These are phyloP conservation scores for Tylopilus plumbeoviolaceoides DNA, from an alignment of 768 basidiomycete species.

Conservation along the genomic window DNA sequence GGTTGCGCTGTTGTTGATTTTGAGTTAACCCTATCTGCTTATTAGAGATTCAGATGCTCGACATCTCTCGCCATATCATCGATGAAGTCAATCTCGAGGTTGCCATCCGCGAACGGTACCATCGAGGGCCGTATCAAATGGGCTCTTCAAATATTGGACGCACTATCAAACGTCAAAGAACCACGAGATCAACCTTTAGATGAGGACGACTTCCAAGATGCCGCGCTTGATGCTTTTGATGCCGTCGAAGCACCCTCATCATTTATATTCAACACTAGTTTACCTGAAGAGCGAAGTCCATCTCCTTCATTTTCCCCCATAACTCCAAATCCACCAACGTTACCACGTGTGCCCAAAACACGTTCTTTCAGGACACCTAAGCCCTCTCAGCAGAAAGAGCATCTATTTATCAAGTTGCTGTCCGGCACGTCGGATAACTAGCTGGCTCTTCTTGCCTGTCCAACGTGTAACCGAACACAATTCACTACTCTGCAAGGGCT, in stretches of 20 bases:
- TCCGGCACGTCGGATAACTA: slow-evolving; percentile 28
- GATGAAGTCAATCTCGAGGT: slow-evolving; percentile 46
- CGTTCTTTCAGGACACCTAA: slow-evolving; percentile 28
- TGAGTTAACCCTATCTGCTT: background rate
- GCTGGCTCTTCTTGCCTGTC: slow-evolving; percentile 36
- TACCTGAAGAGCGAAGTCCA: slow-evolving; percentile 21
- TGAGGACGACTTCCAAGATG: slow-evolving; percentile 35
- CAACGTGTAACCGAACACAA: slow-evolving; percentile 42
- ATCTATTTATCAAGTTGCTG: slow-evolving; percentile 38
- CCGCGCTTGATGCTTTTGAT: slow-evolving; percentile 41
- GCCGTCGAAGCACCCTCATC: slow-evolving; percentile 37
- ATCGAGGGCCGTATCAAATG: slow-evolving; percentile 44
- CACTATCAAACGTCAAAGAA: slow-evolving; percentile 22
- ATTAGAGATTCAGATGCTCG: slow-evolving; percentile 13
- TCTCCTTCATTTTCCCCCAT: slow-evolving; percentile 21
- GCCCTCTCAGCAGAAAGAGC: slow-evolving; percentile 31
- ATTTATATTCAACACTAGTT: slow-evolving; percentile 31
- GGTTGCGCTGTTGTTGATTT: slow-evolving; percentile 1
- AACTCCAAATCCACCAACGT: slow-evolving; percentile 8
- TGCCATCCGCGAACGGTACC: slow-evolving; percentile 38
- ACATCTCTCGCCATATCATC: slow-evolving; percentile 15
- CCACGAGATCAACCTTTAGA: slow-evolving; percentile 18
- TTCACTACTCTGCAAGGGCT: slow-evolving; percentile 51
- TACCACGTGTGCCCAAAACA: no score
- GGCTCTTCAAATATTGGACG: slow-evolving; percentile 39